Percentiles rank a stretch among this genome's conserved stretches.
Evolutionary conservation across 345 rosid species (phyloP).

Genomic region (Linum tenue): DNA sequence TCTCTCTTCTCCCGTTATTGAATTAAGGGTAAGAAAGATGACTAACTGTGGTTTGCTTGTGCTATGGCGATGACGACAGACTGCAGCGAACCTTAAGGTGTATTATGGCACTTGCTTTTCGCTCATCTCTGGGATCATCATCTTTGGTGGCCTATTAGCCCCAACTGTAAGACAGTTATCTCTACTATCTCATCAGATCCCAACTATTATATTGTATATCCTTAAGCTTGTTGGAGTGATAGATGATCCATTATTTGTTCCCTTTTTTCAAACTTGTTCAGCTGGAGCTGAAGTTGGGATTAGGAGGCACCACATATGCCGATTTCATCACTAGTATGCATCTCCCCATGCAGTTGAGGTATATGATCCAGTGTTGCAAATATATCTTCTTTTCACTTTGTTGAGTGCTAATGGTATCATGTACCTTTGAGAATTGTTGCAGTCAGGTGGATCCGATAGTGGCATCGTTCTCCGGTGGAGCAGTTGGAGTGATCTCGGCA

Average conservation of each 20-base stretch:
- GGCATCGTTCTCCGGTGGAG: constrained; percentile 60
- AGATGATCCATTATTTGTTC: too few species aligned
- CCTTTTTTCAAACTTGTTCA: constrained; percentile 11
- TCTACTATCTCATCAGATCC: too few species aligned
- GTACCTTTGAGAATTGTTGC: constrained; percentile 20
- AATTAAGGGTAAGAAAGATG: neutral
- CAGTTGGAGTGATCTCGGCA: constrained; percentile 87
- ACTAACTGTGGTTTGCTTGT: neutral
- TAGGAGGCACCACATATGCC: constrained; percentile 87
- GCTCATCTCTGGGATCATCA: constrained; percentile 74
- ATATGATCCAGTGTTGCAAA: neutral
- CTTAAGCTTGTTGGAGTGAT: too few species aligned
- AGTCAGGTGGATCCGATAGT: constrained; percentile 96
- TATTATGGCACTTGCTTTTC: constrained; percentile 86
- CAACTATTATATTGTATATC: too few species aligned
- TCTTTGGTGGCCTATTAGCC: constrained; percentile 89
- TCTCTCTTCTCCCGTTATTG: neutral
- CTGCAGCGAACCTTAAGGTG: constrained; percentile 61
- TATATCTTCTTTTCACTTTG: neutral
- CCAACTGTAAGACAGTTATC: constrained; percentile 47
- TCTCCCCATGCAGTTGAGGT: constrained; percentile 95
- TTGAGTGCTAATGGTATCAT: neutral
- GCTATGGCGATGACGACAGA: constrained; percentile 31
- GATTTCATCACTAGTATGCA: constrained; percentile 70
- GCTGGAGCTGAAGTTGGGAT: constrained; percentile 90